Percentiles rank a stretch among this genome's conserved stretches.
Evolutionary conservation across 257 asterid genomes (phyloP).

Genomic region (Penstemon eatonii): DNA sequence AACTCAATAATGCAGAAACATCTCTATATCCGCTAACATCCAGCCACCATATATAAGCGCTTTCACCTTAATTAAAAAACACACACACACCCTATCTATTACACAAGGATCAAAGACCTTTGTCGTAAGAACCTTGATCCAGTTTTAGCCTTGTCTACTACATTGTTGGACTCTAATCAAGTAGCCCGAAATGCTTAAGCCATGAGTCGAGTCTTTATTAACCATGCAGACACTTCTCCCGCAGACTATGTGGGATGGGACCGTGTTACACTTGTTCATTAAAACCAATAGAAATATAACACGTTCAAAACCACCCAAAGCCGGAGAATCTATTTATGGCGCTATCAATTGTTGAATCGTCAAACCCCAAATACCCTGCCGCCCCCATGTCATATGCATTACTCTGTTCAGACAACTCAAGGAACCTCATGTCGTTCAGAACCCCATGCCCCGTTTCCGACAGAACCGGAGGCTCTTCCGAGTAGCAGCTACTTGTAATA

Average conservation of each 20-base stretch:
- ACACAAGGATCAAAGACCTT: no score
- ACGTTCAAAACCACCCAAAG: slow-evolving; percentile 52
- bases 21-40: slow-evolving; percentile 9
- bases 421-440: slow-evolving; percentile 63
- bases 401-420: slow-evolving; percentile 56
- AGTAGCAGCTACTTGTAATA: slow-evolving; percentile 61
- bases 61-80: neutral
- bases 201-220: no score
- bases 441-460: slow-evolving; percentile 77
- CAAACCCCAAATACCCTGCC: slow-evolving; percentile 31
- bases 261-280: no score
- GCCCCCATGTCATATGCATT: slow-evolving; percentile 29
- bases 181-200: no score
- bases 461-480: slow-evolving; percentile 57
- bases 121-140: no score
- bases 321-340: slow-evolving; percentile 52
- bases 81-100: no score
- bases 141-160: no score
- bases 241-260: no score
- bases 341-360: slow-evolving; percentile 5
- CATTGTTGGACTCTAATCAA: no score
- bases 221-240: no score
- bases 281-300: no score
- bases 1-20: neutral
- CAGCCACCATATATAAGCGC: neutral